These are phyloP conservation scores for Fusarium verrucosum DNA, from an alignment of 2,329 filamentous ascomycete species.

Conservation along the genomic window DNA sequence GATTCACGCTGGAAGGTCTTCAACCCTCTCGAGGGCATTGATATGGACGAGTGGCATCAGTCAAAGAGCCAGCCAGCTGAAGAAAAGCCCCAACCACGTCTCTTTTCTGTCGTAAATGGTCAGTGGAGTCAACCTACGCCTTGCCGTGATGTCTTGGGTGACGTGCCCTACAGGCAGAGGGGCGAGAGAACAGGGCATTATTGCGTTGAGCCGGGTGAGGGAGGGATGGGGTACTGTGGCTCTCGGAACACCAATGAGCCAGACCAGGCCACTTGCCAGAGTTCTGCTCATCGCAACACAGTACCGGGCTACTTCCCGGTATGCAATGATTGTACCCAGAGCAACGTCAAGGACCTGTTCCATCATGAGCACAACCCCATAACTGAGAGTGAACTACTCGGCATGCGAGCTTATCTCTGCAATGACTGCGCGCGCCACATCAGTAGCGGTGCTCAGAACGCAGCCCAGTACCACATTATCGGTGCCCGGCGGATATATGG, in stretches of 20 bases:
- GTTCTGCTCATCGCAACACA: constrained; percentile 23
- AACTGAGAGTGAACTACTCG: constrained; percentile 39
- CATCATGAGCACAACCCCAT: constrained; percentile 13
- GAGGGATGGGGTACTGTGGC: constrained; percentile 22
- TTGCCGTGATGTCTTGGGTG: constrained; percentile 23
- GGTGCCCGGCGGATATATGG: constrained; percentile 45
- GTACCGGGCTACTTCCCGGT: constrained; percentile 31
- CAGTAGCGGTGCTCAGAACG: background rate
- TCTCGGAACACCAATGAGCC: background rate
- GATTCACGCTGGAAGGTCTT: constrained; percentile 32
- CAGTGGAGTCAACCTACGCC: constrained; percentile 8
- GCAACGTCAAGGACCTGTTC: constrained; percentile 32
- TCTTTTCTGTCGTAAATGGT: constrained; percentile 21
- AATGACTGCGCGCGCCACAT: constrained; percentile 38
- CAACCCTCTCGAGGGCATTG: constrained; percentile 30
- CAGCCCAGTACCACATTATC: constrained; percentile 12
- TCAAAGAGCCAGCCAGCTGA: background rate
- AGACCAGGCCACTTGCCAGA: constrained; percentile 31
- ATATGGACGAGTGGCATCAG: constrained; percentile 35
- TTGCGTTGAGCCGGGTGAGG: constrained; percentile 31
- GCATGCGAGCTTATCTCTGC: constrained; percentile 52
- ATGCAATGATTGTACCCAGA: constrained; percentile 41
- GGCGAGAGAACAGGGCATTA: background rate
- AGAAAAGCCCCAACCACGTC: background rate
- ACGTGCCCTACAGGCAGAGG: constrained; percentile 11